phyloP scores from a whole-genome alignment of 2,329 filamentous ascomycete genomes.

The Diaporthe longicolla region DNA sequence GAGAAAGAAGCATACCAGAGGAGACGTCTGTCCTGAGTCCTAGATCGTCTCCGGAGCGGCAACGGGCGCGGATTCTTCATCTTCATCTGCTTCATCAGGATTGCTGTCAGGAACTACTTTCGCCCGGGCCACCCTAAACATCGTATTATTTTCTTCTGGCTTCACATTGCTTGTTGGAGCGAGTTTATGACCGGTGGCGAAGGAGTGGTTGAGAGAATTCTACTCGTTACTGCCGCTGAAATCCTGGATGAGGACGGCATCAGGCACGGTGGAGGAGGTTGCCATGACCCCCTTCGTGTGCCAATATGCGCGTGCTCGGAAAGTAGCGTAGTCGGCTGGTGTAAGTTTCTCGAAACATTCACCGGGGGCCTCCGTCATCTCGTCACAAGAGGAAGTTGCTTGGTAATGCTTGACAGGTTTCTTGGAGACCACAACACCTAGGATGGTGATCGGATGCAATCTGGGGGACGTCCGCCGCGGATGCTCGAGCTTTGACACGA shows the following conservation, averaged over 20 bases:
- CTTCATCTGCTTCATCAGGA: too few species aligned
- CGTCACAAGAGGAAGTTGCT: neutral
- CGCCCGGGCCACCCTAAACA: too few species aligned
- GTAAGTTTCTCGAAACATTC: neutral
- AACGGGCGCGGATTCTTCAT: too few species aligned
- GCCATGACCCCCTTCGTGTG: neutral
- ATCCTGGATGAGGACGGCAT: neutral
- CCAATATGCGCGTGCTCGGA: neutral
- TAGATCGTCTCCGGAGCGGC: neutral
- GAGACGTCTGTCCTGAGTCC: neutral
- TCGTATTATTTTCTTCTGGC: too few species aligned
- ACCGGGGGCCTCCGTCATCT: neutral
- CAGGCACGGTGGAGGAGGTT: neutral
- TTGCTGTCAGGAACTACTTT: neutral
- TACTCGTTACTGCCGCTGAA: neutral
- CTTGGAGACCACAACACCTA: neutral
- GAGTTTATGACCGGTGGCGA: neutral
- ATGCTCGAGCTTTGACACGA: neutral
- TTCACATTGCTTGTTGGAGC: neutral
- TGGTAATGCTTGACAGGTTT: slow-evolving; percentile 20
- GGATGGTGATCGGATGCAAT: slow-evolving; percentile 20
- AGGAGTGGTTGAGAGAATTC: too few species aligned
- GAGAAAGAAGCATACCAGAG: neutral
- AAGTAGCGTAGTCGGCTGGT: neutral
- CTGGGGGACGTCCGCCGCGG: slow-evolving; percentile 16